Percentiles rank a stretch among this genome's conserved stretches.
Conservation (phyloP, 495 filamentous ascomycete genomes). For the Pyrenopolyporus hunteri region DNA sequence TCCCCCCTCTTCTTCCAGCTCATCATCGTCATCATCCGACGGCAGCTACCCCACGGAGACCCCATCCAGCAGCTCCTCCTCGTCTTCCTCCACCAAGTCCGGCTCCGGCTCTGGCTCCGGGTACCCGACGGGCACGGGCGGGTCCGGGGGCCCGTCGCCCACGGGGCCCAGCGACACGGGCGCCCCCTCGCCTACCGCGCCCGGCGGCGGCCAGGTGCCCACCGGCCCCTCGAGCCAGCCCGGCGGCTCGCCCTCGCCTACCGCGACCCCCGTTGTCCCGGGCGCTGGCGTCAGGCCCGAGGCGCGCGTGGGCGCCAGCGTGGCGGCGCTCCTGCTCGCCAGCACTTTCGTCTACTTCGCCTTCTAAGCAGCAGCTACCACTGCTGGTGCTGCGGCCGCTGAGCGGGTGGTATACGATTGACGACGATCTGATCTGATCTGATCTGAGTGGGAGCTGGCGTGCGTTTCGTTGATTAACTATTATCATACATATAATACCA, state of each 20-base stretch:
- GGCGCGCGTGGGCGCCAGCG: slow-evolving; percentile 28
- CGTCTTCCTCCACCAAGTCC: not conserved
- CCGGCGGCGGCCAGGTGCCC: not conserved
- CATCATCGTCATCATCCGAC: no score
- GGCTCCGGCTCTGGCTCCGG: not conserved
- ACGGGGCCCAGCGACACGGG: not conserved
- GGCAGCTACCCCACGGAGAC: not conserved
- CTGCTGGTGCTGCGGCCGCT: not conserved
- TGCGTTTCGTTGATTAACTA: no score
- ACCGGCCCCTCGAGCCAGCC: not conserved
- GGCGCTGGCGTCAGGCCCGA: slow-evolving; percentile 19
- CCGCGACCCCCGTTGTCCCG: slow-evolving; percentile 9
- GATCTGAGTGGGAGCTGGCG: no score
- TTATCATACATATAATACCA: no score
- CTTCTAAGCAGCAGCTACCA: slow-evolving; percentile 32
- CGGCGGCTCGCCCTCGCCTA: not conserved
- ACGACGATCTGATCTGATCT: no score
- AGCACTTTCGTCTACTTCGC: slow-evolving; percentile 32
- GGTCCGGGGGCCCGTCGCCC: no score
- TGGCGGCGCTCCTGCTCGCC: slow-evolving; percentile 30
- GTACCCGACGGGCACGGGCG: slow-evolving; percentile 5
- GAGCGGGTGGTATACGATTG: slow-evolving; percentile 9
- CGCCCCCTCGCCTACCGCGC: slow-evolving; percentile 1
- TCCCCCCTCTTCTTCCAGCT: not conserved
- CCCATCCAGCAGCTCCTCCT: slow-evolving; percentile 6